Conservation (phyloP, 257 asterid species). For the Catharanthus roseus region DNA sequence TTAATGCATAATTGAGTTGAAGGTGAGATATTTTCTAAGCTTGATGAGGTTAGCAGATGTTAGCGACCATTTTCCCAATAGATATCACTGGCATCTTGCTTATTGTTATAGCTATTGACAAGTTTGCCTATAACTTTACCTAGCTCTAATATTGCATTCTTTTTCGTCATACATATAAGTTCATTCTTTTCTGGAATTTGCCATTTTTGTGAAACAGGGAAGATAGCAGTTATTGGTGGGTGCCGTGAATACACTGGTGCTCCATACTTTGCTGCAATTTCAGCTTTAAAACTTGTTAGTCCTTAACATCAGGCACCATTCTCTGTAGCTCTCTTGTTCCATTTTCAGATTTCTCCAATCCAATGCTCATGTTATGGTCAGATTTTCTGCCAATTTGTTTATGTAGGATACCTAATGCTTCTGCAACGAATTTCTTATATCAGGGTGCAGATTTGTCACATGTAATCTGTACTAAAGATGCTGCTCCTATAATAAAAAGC, state of each 20-base stretch:
- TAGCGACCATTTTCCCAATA: neutral
- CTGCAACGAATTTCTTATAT: constrained; percentile 13
- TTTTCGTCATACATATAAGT: neutral
- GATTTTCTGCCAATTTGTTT: neutral
- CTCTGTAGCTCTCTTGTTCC: neutral
- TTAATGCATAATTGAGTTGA: neutral
- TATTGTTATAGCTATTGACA: neutral
- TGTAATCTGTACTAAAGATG: constrained; percentile 94
- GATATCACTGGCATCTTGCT: neutral
- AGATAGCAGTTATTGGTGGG: constrained; percentile 95
- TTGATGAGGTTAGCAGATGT: neutral
- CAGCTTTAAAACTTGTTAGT: constrained; percentile 92
- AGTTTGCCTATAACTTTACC: neutral
- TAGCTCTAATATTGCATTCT: neutral
- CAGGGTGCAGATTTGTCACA: constrained; percentile 99
- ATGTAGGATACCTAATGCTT: constrained; percentile 6
- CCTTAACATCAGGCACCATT: constrained; percentile 14
- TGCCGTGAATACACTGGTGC: constrained; percentile 99
- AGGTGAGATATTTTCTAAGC: neutral
- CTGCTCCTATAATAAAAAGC: constrained; percentile 85
- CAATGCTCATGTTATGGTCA: neutral
- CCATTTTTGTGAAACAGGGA: constrained; percentile 53
- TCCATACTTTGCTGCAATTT: constrained; percentile 92
- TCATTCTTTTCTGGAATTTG: neutral
- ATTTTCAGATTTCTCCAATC: neutral